These are phyloP conservation scores for Marasmius tenuissimus DNA, from an alignment of 1,284 basidiomycete genomes.

Conservation along the genomic window DNA sequence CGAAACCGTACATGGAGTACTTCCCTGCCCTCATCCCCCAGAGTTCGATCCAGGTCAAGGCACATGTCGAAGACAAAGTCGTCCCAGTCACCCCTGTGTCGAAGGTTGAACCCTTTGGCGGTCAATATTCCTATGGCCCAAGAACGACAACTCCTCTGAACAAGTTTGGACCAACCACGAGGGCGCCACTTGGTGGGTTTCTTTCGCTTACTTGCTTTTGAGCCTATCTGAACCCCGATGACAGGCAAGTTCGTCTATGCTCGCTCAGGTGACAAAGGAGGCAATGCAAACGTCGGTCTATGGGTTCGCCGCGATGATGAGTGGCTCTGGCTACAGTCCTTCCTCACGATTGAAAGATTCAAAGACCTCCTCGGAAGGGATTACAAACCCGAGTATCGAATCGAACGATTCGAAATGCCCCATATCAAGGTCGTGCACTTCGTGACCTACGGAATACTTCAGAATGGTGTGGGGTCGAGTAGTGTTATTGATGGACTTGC, in stretches of 20 bases:
- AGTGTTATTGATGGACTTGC: conserved; percentile 20
- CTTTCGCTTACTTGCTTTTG: not conserved
- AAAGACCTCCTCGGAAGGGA: conserved; percentile 17
- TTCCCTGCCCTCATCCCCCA: conserved; percentile 9
- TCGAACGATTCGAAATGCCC: conserved; percentile 22
- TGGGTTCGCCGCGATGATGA: conserved; percentile 15
- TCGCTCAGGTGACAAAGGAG: conserved; percentile 23
- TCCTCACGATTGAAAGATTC: conserved; percentile 18
- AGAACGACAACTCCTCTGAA: not conserved
- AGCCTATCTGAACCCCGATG: not conserved
- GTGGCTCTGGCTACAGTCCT: conserved; percentile 17
- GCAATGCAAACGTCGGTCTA: conserved; percentile 22
- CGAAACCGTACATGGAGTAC: conserved; percentile 11
- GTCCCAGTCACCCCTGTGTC: conserved; percentile 13
- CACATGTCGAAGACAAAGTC: conserved; percentile 2
- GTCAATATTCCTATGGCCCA: conserved; percentile 11
- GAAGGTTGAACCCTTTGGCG: conserved; percentile 4
- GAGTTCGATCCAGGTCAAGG: conserved; percentile 1
- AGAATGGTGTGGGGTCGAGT: conserved; percentile 21
- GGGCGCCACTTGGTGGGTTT: conserved; percentile 15
- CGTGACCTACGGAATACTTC: conserved; percentile 20
- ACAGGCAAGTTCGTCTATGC: conserved; percentile 17
- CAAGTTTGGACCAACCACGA: conserved; percentile 15
- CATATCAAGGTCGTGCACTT: conserved; percentile 22
- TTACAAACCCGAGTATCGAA: conserved; percentile 10